phyloP scores from a whole-genome alignment of 2,329 filamentous ascomycete species.

The Sarocladiaceae sp. region DNA sequence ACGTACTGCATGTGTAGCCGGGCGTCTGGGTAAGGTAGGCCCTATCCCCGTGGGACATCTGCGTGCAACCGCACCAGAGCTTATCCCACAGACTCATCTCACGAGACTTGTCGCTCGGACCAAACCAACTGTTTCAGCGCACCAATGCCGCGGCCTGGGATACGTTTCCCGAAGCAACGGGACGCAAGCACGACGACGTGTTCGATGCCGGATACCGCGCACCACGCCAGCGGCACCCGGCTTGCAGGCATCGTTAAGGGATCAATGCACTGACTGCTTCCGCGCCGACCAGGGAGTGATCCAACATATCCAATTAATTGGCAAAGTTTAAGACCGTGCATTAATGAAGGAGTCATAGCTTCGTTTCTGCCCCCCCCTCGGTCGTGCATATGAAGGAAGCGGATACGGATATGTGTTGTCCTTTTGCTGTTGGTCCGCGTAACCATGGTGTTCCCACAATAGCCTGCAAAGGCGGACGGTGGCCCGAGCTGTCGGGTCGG shows the following conservation, averaged over 20 bases:
- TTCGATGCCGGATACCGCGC: not conserved
- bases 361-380: not conserved
- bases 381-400: not conserved
- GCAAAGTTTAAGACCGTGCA: not conserved
- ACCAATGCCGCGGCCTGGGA: constrained; percentile 1
- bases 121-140: not conserved
- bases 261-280: constrained; percentile 3
- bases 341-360: not conserved
- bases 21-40: too few relatives aligned
- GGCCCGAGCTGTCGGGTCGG: constrained; percentile 6
- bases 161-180: not conserved
- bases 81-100: too few relatives aligned
- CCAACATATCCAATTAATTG: not conserved
- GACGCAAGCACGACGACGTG: constrained; percentile 1
- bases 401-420: constrained; percentile 1
- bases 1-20: too few relatives aligned
- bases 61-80: not conserved
- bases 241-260: not conserved
- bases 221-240: not conserved
- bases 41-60: too few relatives aligned
- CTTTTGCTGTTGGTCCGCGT: constrained; percentile 1
- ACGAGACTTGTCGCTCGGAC: not conserved
- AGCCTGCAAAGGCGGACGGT: not conserved
- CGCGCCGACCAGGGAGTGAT: not conserved
- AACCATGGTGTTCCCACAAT: not conserved